Evolutionary conservation across 2,329 filamentous ascomycete genomes (phyloP).

Genomic region (Penicillium sclerotiorum): DNA sequence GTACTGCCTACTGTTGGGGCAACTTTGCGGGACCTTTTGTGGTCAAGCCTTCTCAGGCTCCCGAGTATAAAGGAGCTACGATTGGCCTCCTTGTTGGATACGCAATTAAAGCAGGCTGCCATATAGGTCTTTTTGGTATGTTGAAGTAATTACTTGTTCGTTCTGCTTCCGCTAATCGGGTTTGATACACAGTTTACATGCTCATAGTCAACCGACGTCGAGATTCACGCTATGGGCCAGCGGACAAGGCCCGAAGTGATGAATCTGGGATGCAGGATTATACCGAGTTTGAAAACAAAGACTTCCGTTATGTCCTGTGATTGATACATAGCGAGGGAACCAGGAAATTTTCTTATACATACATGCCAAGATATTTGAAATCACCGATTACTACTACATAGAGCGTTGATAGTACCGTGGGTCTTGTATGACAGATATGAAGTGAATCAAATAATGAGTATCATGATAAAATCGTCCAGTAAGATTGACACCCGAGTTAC

Average conservation of each 20-base stretch:
- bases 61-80: slow-evolving; percentile 37
- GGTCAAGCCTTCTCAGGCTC: slow-evolving; percentile 38
- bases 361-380: too few species aligned
- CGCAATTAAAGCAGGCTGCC: slow-evolving; percentile 41
- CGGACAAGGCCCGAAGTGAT: slow-evolving; percentile 38
- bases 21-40: slow-evolving; percentile 45
- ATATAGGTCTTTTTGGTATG: slow-evolving; percentile 39
- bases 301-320: slow-evolving; percentile 46
- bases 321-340: too few species aligned
- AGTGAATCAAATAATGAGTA: too few species aligned
- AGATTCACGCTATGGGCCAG: slow-evolving; percentile 36
- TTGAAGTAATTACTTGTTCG: too few species aligned
- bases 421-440: too few species aligned
- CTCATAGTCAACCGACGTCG: slow-evolving; percentile 38
- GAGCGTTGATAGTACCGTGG: too few species aligned
- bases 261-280: slow-evolving; percentile 47
- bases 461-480: too few species aligned
- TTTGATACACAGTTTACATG: slow-evolving; percentile 30
- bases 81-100: slow-evolving; percentile 46
- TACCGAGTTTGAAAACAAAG: slow-evolving; percentile 45
- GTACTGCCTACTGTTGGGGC: slow-evolving; percentile 44
- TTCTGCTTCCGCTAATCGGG: too few species aligned
- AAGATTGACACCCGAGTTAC: too few species aligned
- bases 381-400: too few species aligned
- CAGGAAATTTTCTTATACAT: too few species aligned